A percentile compares a stretch with the other conserved stretches of the same genome.
phyloP scores from a whole-genome alignment of 148 eudicot genomes.

The Vaccinium macrocarpon region DNA sequence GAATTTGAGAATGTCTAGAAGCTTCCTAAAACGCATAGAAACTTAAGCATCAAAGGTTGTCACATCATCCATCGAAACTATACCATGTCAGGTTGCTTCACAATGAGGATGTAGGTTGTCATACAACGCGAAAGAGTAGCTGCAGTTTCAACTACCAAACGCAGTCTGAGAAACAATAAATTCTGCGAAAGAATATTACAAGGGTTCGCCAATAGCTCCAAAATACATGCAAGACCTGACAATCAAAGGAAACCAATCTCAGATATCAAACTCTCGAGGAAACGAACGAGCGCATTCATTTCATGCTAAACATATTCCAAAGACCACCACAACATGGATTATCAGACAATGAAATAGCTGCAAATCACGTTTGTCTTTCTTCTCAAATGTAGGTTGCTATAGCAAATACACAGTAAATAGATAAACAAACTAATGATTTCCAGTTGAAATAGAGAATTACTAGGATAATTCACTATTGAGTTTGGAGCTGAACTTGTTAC shows the following conservation, averaged over 20 bases:
- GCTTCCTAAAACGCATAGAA: not conserved
- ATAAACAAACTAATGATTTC: not conserved
- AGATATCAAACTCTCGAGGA: conserved; percentile 5
- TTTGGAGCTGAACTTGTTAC: not conserved
- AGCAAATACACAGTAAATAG: not conserved
- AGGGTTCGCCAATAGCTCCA: conserved; percentile 91
- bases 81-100: conserved; percentile 63
- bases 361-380: not conserved
- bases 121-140: conserved; percentile 83
- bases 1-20: not conserved
- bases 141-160: conserved; percentile 76
- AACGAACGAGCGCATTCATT: not conserved
- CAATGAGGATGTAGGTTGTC: conserved; percentile 65
- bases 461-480: not conserved
- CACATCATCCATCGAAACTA: conserved; percentile 4
- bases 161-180: conserved; percentile 78
- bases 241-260: conserved; percentile 8
- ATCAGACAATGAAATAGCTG: not conserved
- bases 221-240: conserved; percentile 84
- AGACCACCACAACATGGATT: not conserved
- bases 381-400: not conserved
- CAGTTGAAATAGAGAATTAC: not conserved
- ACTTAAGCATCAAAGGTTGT: not conserved
- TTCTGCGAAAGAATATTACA: conserved; percentile 92
- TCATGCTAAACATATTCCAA: not conserved